A percentile compares a stretch with the other conserved stretches of the same genome.
Conservation (phyloP, 352 stramenopile species). For the Globisporangium emineosum region DNA sequence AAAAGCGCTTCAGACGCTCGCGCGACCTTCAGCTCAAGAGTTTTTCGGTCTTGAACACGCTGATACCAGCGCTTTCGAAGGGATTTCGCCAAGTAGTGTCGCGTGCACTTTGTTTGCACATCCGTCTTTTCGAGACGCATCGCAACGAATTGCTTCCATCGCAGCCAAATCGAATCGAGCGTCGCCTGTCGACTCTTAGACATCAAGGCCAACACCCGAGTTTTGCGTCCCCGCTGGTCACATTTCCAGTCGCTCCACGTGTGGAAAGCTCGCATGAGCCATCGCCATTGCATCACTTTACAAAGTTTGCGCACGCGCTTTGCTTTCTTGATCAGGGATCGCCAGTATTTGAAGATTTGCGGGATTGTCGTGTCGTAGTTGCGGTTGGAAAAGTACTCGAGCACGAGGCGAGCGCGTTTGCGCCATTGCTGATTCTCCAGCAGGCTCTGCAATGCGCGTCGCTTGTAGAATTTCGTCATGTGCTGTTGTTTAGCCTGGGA, state of each 20-base stretch:
- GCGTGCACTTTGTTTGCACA: conserved; percentile 7
- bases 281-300: background rate
- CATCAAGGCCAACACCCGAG: background rate
- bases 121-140: conserved; percentile 11
- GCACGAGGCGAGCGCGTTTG: conserved; percentile 31
- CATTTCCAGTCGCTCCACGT: conserved; percentile 7
- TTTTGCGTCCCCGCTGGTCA: conserved; percentile 1
- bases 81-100: conserved; percentile 20
- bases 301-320: conserved; percentile 7
- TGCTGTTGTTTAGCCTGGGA: background rate
- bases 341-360: conserved; percentile 20
- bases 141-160: conserved; percentile 22
- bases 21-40: conserved; percentile 3
- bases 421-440: conserved; percentile 5
- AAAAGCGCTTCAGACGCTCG: conserved; percentile 14
- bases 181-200: background rate
- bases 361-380: conserved; percentile 25
- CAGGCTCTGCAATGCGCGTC: conserved; percentile 18
- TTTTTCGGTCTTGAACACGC: conserved; percentile 9
- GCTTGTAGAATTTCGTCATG: conserved; percentile 10
- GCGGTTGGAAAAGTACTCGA: conserved; percentile 40
- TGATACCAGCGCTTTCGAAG: conserved; percentile 25
- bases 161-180: conserved; percentile 7
- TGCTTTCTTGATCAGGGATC: background rate
- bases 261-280: background rate